These are phyloP conservation scores for Boletus subcaerulescens DNA, from an alignment of 768 basidiomycete species.

Conservation along the genomic window DNA sequence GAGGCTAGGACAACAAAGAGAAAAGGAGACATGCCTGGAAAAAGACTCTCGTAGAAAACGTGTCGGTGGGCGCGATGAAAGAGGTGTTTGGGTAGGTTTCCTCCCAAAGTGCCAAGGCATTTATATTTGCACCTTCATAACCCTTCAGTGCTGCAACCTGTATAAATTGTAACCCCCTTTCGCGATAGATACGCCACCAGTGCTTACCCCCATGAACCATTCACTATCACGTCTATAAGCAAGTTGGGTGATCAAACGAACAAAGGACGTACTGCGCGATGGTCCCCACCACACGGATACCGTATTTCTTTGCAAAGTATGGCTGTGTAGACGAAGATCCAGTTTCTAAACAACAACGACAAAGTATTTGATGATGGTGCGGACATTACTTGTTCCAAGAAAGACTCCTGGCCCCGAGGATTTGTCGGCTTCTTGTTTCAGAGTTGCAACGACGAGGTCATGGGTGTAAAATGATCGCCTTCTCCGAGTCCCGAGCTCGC, in stretches of 20 bases:
- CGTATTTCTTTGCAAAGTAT: slow-evolving; percentile 78
- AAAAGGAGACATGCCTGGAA: slow-evolving; percentile 54
- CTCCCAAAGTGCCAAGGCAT: slow-evolving; percentile 87
- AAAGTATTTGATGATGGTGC: slow-evolving; percentile 15
- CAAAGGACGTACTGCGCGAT: slow-evolving; percentile 73
- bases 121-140: slow-evolving; percentile 71
- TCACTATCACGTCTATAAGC: slow-evolving; percentile 47
- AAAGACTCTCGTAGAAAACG: slow-evolving; percentile 86
- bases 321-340: slow-evolving; percentile 43
- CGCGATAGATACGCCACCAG: background rate
- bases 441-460: slow-evolving; percentile 67
- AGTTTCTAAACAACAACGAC: background rate
- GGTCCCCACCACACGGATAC: slow-evolving; percentile 67
- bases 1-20: background rate
- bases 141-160: slow-evolving; percentile 83
- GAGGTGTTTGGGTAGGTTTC: slow-evolving; percentile 55
- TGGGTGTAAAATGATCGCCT: slow-evolving; percentile 73
- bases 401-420: slow-evolving; percentile 45
- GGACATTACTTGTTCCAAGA: slow-evolving; percentile 85
- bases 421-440: slow-evolving; percentile 64
- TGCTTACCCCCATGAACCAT: slow-evolving; percentile 85
- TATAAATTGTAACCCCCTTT: background rate
- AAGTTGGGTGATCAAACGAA: background rate
- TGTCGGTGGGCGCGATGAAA: slow-evolving; percentile 88
- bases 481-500: slow-evolving; percentile 86